These are phyloP conservation scores for Filobasidium floriforme DNA, from an alignment of 768 basidiomycete species.

Conservation along the genomic window DNA sequence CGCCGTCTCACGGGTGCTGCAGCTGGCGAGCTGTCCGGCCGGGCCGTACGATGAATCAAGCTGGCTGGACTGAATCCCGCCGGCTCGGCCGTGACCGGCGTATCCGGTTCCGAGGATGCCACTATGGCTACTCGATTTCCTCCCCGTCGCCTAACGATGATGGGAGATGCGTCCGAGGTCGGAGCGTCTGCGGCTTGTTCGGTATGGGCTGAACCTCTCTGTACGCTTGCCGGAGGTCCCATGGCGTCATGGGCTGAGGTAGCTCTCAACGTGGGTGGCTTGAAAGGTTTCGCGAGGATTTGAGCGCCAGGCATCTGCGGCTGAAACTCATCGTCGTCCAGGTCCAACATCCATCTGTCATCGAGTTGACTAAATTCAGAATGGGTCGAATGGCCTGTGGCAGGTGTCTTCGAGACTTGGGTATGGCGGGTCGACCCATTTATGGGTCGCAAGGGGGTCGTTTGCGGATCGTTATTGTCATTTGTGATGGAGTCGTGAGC, in stretches of 20 bases:
- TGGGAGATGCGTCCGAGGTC: neutral
- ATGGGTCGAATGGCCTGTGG: neutral
- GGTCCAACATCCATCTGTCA: conserved; percentile 27
- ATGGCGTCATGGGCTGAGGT: neutral
- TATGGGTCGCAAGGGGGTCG: neutral
- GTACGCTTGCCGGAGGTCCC: conserved; percentile 3
- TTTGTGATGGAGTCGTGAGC: neutral
- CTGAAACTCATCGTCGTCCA: conserved; percentile 25
- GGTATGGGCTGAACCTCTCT: neutral
- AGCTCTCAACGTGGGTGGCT: conserved; percentile 3
- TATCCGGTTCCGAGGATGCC: neutral
- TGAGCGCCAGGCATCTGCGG: conserved; percentile 12
- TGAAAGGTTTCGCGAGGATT: conserved; percentile 1
- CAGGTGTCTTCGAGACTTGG: neutral
- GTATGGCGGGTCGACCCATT: neutral
- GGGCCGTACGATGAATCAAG: neutral
- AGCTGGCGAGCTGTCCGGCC: neutral
- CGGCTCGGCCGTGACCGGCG: neutral
- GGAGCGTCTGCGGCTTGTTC: neutral
- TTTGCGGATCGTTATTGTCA: neutral
- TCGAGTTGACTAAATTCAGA: conserved; percentile 20
- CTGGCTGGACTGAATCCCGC: neutral
- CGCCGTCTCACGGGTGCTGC: conserved; percentile 1
- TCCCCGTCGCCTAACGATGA: conserved; percentile 14
- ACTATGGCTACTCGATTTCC: neutral